Evolutionary conservation across 306 rosid genomes (phyloP).

Genomic region (Abrus pulchellus): DNA sequence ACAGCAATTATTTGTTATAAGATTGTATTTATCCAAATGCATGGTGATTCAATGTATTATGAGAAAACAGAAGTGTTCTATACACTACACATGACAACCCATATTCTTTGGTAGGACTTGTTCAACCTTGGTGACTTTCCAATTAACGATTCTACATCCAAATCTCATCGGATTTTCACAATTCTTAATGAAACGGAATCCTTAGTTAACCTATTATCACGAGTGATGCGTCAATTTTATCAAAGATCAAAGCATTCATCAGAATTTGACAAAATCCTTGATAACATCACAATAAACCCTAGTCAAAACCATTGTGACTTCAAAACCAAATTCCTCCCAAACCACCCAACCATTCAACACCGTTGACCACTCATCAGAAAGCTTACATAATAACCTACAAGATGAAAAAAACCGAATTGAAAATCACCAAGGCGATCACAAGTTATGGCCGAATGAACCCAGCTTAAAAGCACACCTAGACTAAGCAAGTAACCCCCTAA

Average conservation of each 20-base stretch:
- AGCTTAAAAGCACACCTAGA: conserved; percentile 83
- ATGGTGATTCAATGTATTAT: background rate
- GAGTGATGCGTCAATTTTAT: background rate
- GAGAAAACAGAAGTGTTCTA: background rate
- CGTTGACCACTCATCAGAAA: conserved; percentile 53
- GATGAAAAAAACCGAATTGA: conserved; percentile 35
- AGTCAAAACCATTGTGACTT: conserved; percentile 67
- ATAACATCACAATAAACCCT: conserved; percentile 72
- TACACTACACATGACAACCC: conserved; percentile 25
- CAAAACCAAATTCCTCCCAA: conserved; percentile 58
- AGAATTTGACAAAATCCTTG: conserved; percentile 52
- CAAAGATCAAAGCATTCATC: conserved; percentile 48
- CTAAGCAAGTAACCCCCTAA: conserved; percentile 20
- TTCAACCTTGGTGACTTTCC: conserved; percentile 66
- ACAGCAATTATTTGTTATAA: background rate
- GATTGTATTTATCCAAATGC: background rate
- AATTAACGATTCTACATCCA: conserved; percentile 37
- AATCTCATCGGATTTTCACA: conserved; percentile 47
- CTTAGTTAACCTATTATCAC: conserved; percentile 51
- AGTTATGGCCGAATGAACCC: conserved; percentile 54
- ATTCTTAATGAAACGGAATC: conserved; percentile 59
- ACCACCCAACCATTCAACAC: background rate
- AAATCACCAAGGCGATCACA: conserved; percentile 7
- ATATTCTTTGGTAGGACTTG: conserved; percentile 46
- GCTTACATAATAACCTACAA: conserved; percentile 62